Evolutionary conservation across 2,329 filamentous ascomycete species (phyloP).

Genomic region (Phialemonium atrogriseum): DNA sequence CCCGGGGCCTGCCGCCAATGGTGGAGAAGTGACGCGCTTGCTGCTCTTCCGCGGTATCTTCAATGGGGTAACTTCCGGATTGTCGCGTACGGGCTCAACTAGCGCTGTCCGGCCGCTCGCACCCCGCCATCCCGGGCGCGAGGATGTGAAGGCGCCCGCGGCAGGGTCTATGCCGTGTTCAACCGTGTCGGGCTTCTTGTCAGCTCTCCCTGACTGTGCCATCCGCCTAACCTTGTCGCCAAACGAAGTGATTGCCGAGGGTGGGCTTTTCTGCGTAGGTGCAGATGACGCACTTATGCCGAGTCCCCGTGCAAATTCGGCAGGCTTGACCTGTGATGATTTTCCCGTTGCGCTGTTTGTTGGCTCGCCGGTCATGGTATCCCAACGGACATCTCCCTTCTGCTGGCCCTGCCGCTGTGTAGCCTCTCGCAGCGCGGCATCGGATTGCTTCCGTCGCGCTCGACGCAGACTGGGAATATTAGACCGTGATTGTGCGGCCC

Average conservation of each 20-base stretch:
- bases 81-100: constrained; percentile 56
- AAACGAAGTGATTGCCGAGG: constrained; percentile 25
- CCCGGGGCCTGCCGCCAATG: constrained; percentile 8
- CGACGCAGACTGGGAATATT: constrained; percentile 46
- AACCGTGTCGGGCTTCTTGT: constrained; percentile 9
- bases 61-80: constrained; percentile 45
- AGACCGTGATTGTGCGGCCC: constrained; percentile 20
- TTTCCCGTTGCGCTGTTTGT: constrained; percentile 48
- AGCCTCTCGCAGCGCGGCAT: constrained; percentile 30
- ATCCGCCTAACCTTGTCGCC: constrained; percentile 37
- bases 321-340: constrained; percentile 47
- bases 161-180: constrained; percentile 21
- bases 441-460: constrained; percentile 37
- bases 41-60: constrained; percentile 43
- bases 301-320: constrained; percentile 33
- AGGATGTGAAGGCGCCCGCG: constrained; percentile 25
- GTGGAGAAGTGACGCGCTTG: constrained; percentile 26
- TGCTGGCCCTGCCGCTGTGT: constrained; percentile 21
- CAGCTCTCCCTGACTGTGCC: constrained; percentile 20
- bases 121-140: constrained; percentile 60
- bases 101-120: constrained; percentile 60
- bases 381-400: constrained; percentile 46
- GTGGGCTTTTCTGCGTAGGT: constrained; percentile 17
- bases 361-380: constrained; percentile 59
- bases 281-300: constrained; percentile 18